Evolutionary conservation across 352 stramenopile genomes (phyloP).

Genomic region (Phytopythium oedochilum): DNA sequence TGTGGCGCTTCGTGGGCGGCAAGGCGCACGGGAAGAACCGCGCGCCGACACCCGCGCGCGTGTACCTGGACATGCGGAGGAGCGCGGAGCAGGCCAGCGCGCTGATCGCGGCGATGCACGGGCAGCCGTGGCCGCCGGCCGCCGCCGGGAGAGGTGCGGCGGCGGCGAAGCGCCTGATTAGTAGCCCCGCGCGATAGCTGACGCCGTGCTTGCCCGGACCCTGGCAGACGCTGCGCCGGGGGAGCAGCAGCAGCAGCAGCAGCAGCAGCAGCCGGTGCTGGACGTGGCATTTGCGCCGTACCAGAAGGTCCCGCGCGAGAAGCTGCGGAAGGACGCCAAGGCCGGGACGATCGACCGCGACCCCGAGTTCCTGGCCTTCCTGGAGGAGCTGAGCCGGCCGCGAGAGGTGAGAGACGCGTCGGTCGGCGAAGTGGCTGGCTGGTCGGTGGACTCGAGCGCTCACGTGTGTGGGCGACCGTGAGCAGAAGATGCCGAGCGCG

Average conservation of each 20-base stretch:
- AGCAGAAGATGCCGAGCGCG: constrained; percentile 68
- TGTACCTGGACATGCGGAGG: constrained; percentile 78
- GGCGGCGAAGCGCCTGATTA: no score
- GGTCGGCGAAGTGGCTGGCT: not conserved
- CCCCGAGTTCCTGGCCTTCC: constrained; percentile 64
- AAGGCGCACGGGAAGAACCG: constrained; percentile 55
- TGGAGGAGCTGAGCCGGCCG: constrained; percentile 61
- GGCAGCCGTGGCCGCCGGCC: constrained; percentile 26
- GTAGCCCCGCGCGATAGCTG: no score
- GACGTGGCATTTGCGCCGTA: constrained; percentile 74
- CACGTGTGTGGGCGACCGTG: not conserved
- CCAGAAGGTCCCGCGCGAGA: constrained; percentile 79
- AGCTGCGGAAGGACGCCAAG: constrained; percentile 77
- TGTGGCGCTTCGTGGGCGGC: constrained; percentile 67
- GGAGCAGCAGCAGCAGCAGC: not conserved
- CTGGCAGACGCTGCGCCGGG: not conserved
- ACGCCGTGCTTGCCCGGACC: no score
- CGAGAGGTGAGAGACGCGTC: constrained; percentile 39
- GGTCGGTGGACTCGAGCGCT: not conserved
- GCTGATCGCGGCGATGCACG: constrained; percentile 51
- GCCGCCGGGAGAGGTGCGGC: not conserved
- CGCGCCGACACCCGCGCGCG: constrained; percentile 29
- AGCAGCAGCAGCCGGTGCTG: constrained; percentile 14
- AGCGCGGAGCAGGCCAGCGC: constrained; percentile 39
- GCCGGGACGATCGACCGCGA: constrained; percentile 68